Evolutionary conservation across 768 basidiomycete genomes (phyloP), one percentile per base, ranked within the genome.

Genomic region (Ephemerocybe angulata): DNA sequence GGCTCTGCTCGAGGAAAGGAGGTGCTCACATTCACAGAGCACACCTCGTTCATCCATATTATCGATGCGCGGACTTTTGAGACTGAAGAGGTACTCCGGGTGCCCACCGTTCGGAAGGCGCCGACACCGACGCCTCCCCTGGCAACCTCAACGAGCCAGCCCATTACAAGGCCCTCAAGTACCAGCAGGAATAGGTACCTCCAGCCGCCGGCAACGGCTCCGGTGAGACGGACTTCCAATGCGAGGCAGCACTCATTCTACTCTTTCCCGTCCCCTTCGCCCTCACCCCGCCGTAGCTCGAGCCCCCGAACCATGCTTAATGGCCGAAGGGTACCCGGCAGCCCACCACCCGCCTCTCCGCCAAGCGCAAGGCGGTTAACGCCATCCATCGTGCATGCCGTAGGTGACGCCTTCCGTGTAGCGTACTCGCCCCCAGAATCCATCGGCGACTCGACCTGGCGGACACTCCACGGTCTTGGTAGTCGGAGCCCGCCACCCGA

Each of bases 21-120:
- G 68, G 68, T 94, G 1, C 82, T 96, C 82, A 85, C 84, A 0
- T 97, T 94, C 70, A 92, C 93, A 15, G 93, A 95, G 90, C 93
- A 96, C 65, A 89, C 90, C 1, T 86, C 82, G 28, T 69, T 88
- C 33, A 67, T 96, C 7, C 94, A 97, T 63, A 76, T 95, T 54
- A 75, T 96, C 47, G 94, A 97, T 63, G 91, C 93, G 3, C 79
- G 84, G 42, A 94, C 91, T 0, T 95, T 95, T 61, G 86, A 92
- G 64, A 81, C 80, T 5, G 85, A 88, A 58, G 84, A 90, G 56
- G 77, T 86, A 17, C 67, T 90, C 19, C 80, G 76, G 51, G 76
- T 87, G 42, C 86, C 85, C 3, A 69, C 69, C 24, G 31, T 46
- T 4, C 55, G 28, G 15, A 11, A 35, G 8, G 22, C 28, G 6